Conservation (phyloP, 176 grass and related monocot species). For the Cenchrus fungigraminus region DNA sequence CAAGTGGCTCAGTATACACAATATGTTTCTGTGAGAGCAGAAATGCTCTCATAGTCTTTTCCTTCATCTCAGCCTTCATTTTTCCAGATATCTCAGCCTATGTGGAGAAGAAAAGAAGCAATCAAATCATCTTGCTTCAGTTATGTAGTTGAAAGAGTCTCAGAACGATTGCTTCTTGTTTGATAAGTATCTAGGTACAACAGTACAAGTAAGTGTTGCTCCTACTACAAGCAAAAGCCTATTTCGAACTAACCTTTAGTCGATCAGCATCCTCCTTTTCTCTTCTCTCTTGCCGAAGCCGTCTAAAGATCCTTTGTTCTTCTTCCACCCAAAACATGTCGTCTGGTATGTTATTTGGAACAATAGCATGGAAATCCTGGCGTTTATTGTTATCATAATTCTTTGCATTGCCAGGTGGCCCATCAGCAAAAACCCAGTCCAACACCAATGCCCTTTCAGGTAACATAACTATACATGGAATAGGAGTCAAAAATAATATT, state of each 20-base stretch:
- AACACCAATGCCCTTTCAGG: slow-evolving; percentile 70
- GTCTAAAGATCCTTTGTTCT: slow-evolving; percentile 74
- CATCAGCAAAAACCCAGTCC: slow-evolving; percentile 89
- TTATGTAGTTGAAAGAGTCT: slow-evolving; percentile 17
- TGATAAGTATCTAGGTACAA: slow-evolving; percentile 7
- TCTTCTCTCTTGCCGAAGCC: slow-evolving; percentile 75
- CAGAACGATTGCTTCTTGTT: not conserved
- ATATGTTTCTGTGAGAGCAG: slow-evolving; percentile 95
- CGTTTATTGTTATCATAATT: slow-evolving; percentile 86
- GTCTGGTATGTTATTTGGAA: slow-evolving; percentile 60
- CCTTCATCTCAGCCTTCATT: slow-evolving; percentile 83
- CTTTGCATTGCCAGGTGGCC: slow-evolving; percentile 66
- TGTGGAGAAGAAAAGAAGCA: slow-evolving; percentile 30
- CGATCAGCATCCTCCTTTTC: slow-evolving; percentile 60
- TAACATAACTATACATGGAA: slow-evolving; percentile 60
- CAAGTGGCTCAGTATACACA: slow-evolving; percentile 91
- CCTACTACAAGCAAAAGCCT: slow-evolving; percentile 13
- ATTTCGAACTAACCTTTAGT: slow-evolving; percentile 61
- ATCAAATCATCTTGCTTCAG: not conserved
- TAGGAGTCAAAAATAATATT: slow-evolving; percentile 22
- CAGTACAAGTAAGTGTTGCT: not conserved
- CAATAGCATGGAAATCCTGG: slow-evolving; percentile 82
- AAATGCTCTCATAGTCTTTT: slow-evolving; percentile 80
- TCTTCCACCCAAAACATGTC: slow-evolving; percentile 81
- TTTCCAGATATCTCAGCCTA: slow-evolving; percentile 71